These are phyloP conservation scores for Curvularia sp. DNA, from an alignment of 2,329 filamentous ascomycete genomes.

Conservation along the genomic window DNA sequence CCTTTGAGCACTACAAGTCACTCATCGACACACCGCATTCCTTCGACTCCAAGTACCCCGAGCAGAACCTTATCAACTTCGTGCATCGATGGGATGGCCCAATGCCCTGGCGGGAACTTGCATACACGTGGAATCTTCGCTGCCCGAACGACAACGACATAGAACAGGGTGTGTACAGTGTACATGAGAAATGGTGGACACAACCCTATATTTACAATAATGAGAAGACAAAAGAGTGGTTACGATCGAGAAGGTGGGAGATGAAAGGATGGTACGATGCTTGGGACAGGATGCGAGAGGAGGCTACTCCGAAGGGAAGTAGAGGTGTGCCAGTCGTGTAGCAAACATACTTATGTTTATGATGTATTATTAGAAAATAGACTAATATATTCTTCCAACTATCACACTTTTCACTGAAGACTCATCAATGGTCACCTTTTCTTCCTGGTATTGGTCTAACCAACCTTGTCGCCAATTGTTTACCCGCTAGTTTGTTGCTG, in stretches of 20 bases:
- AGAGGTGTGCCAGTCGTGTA: not conserved
- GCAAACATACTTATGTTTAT: not conserved
- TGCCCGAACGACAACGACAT: slow-evolving; percentile 48
- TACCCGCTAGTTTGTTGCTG: not conserved
- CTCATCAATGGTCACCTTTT: not conserved
- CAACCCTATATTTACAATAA: slow-evolving; percentile 34
- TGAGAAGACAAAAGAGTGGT: slow-evolving; percentile 41
- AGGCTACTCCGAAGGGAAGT: not conserved
- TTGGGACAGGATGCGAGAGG: not conserved
- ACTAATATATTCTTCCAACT: not conserved
- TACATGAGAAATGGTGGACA: slow-evolving; percentile 53
- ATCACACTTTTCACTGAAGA: not conserved
- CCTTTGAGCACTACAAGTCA: slow-evolving; percentile 44
- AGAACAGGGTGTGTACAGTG: slow-evolving; percentile 44
- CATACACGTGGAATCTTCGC: slow-evolving; percentile 50
- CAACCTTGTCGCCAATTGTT: not conserved
- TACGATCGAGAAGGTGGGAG: slow-evolving; percentile 46
- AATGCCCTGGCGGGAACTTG: slow-evolving; percentile 52
- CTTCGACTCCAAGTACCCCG: slow-evolving; percentile 45
- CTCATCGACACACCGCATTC: slow-evolving; percentile 37
- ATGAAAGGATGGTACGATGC: slow-evolving; percentile 52
- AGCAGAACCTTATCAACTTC: slow-evolving; percentile 50
- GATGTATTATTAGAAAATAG: not conserved
- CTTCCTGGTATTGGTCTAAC: not conserved
- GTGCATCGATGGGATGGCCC: slow-evolving; percentile 47